Percentiles rank a stretch among this genome's conserved stretches.
Evolutionary conservation across 345 rosid species (phyloP).

Genomic region (Dimocarpus longan): DNA sequence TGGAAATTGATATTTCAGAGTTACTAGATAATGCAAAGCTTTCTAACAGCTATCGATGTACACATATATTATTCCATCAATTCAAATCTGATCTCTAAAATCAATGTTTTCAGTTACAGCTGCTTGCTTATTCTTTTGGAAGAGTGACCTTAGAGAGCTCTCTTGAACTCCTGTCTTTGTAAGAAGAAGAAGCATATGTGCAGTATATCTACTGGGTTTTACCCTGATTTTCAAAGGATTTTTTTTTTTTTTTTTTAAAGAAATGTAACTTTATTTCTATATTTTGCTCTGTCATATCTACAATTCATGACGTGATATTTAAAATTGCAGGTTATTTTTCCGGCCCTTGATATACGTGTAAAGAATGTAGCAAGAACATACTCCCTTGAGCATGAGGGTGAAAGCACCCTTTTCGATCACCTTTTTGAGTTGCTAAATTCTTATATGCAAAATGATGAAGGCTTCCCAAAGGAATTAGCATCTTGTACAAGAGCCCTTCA

Average conservation of each 20-base stretch:
- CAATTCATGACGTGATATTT: slow-evolving; percentile 15
- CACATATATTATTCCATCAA: background rate
- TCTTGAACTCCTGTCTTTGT: background rate
- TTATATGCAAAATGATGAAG: slow-evolving; percentile 45
- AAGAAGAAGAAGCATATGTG: background rate
- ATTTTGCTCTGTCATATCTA: slow-evolving; percentile 6
- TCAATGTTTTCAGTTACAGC: background rate
- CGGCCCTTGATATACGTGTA: slow-evolving; percentile 64
- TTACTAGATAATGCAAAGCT: background rate
- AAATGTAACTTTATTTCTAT: background rate
- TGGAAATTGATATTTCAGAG: background rate
- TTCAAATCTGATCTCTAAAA: slow-evolving; percentile 2
- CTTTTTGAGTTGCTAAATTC: slow-evolving; percentile 54
- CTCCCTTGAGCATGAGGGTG: slow-evolving; percentile 64
- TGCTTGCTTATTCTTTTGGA: slow-evolving; percentile 1
- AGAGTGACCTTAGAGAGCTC: background rate
- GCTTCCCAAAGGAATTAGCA: slow-evolving; percentile 63
- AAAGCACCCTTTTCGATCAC: slow-evolving; percentile 61
- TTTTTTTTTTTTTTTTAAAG: too few relatives aligned
- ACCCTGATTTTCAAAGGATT: slow-evolving; percentile 8
- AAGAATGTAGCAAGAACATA: slow-evolving; percentile 66
- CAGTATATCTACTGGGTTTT: background rate
- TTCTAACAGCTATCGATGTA: background rate
- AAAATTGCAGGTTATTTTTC: slow-evolving; percentile 62
- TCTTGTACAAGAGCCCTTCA: slow-evolving; percentile 63